These are phyloP conservation scores for Angophora floribunda DNA, from an alignment of 345 rosid species.

Conservation along the genomic window DNA sequence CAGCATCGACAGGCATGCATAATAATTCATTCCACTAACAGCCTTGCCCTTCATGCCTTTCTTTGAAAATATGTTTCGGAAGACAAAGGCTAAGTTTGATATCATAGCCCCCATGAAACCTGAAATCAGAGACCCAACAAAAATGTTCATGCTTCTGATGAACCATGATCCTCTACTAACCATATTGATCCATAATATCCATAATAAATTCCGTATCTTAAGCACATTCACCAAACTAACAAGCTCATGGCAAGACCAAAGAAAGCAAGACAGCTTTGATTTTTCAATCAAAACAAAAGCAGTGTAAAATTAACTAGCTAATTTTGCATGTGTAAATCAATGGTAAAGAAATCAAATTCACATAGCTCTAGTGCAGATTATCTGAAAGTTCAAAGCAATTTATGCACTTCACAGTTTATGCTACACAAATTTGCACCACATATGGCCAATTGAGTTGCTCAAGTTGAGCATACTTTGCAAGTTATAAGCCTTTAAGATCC, in stretches of 20 bases:
- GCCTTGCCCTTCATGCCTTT: slow-evolving; percentile 97
- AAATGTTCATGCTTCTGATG: not conserved
- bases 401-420: not conserved
- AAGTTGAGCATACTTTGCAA: not conserved
- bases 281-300: not conserved
- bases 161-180: not conserved
- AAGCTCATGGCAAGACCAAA: not conserved
- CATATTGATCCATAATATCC: not conserved
- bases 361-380: not conserved
- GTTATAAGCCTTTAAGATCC: not conserved
- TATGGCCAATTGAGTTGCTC: not conserved
- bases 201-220: not conserved
- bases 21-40: slow-evolving; percentile 99
- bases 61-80: slow-evolving; percentile 93
- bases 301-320: not conserved
- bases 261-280: not conserved
- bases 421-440: not conserved
- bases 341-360: not conserved
- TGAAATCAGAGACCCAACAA: slow-evolving; percentile 18
- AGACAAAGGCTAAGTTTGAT: slow-evolving; percentile 91
- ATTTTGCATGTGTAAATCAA: not conserved
- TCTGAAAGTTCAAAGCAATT: not conserved
- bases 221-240: not conserved
- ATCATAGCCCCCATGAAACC: slow-evolving; percentile 99
- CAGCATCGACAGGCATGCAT: slow-evolving; percentile 90